Conservation (phyloP, 1,284 basidiomycete genomes). For the Pseudozyma sp. region DNA sequence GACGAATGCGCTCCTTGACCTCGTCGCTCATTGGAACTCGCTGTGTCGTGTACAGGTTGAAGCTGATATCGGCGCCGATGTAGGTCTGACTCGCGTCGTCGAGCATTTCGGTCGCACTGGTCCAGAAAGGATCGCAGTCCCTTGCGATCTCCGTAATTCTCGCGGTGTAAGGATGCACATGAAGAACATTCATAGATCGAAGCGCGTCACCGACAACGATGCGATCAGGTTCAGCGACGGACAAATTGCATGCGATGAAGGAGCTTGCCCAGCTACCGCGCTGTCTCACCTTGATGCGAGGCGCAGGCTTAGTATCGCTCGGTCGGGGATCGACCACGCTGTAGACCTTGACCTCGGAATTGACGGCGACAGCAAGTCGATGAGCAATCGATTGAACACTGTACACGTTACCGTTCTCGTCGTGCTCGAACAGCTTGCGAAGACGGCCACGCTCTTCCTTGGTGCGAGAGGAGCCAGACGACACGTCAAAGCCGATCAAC, state of each 20-base stretch:
- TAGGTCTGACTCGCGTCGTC: constrained; percentile 57
- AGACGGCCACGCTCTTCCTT: constrained; percentile 30
- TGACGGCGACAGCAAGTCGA: constrained; percentile 57
- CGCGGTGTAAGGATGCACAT: constrained; percentile 40
- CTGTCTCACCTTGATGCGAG: constrained; percentile 32
- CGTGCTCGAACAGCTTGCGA: constrained; percentile 37
- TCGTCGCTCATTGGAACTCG: constrained; percentile 43
- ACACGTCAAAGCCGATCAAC: constrained; percentile 47
- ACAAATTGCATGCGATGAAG: constrained; percentile 62
- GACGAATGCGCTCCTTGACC: constrained; percentile 36
- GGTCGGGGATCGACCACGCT: constrained; percentile 22
- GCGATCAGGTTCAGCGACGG: constrained; percentile 31
- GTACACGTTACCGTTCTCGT: constrained; percentile 62
- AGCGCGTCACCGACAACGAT: constrained; percentile 66
- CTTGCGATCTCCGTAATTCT: constrained; percentile 58
- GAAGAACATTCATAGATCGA: constrained; percentile 61
- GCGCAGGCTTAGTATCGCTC: constrained; percentile 5
- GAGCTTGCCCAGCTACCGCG: constrained; percentile 60
- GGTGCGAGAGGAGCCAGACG: constrained; percentile 25
- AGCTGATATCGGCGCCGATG: constrained; percentile 63
- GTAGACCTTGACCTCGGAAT: constrained; percentile 60
- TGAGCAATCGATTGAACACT: constrained; percentile 40
- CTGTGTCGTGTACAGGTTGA: constrained; percentile 64
- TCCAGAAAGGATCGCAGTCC: constrained; percentile 67
- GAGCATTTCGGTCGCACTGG: constrained; percentile 54